phyloP scores from a whole-genome alignment of 2,329 filamentous ascomycete genomes.

The Lojkania enalia region DNA sequence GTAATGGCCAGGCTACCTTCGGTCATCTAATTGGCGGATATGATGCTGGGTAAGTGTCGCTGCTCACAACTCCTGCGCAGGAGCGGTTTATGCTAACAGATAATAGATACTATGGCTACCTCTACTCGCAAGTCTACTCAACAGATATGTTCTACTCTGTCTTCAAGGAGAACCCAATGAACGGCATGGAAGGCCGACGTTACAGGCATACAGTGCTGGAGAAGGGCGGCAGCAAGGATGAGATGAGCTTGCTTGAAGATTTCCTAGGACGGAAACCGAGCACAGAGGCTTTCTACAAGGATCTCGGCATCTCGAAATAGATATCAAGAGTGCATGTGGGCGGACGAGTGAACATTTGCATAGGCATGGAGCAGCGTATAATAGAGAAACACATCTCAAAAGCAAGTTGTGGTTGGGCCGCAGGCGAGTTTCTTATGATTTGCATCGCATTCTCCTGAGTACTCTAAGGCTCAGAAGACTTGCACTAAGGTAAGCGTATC shows the following conservation, averaged over 20 bases:
- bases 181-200: constrained; percentile 70
- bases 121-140: constrained; percentile 75
- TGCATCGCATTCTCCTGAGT: too few species aligned
- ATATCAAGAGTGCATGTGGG: too few species aligned
- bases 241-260: constrained; percentile 77
- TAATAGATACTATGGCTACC: constrained; percentile 65
- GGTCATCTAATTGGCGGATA: constrained; percentile 84
- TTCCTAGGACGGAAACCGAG: constrained; percentile 78
- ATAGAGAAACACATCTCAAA: too few species aligned
- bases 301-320: constrained; percentile 60
- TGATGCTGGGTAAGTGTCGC: constrained; percentile 63
- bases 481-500: too few species aligned
- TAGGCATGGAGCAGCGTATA: too few species aligned
- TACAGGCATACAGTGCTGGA: constrained; percentile 80
- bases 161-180: constrained; percentile 79
- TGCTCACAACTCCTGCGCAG: neutral
- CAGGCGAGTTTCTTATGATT: too few species aligned
- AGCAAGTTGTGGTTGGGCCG: too few species aligned
- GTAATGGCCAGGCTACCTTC: constrained; percentile 77
- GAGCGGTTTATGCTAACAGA: constrained; percentile 14
- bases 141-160: constrained; percentile 84
- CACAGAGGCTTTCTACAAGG: constrained; percentile 78
- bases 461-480: too few species aligned
- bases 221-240: constrained; percentile 75
- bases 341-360: too few species aligned